phyloP scores from a whole-genome alignment of 2,329 filamentous ascomycete genomes.

The Fulvia fulva region DNA sequence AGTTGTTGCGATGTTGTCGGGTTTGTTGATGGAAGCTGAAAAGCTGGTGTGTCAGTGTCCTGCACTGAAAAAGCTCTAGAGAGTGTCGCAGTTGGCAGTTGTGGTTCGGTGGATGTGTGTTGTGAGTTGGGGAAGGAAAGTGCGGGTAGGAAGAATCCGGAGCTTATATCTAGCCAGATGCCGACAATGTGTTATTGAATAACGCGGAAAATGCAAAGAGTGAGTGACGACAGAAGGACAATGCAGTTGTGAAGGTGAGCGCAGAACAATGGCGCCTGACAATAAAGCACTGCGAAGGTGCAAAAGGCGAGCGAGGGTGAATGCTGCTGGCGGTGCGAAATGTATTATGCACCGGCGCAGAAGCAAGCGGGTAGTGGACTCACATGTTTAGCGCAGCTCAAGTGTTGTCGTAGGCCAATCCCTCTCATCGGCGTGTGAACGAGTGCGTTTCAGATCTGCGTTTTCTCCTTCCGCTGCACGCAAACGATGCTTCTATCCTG shows the following conservation, averaged over 20 bases:
- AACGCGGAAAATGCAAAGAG: slow-evolving; percentile 2
- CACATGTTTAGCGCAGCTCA: not conserved
- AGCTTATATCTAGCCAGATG: not conserved
- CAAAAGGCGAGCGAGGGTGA: not conserved
- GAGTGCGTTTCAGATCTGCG: not conserved
- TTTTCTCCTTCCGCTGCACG: not conserved
- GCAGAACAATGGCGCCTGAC: slow-evolving; percentile 1
- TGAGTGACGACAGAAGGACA: not conserved
- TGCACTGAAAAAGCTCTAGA: slow-evolving; percentile 16
- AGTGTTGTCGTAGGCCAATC: not conserved
- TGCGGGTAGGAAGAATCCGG: not conserved
- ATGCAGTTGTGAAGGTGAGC: not conserved
- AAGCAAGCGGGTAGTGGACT: not conserved
- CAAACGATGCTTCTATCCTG: not conserved
- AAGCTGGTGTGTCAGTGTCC: slow-evolving; percentile 18
- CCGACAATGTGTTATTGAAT: not conserved
- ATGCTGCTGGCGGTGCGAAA: not conserved
- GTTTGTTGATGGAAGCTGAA: not conserved
- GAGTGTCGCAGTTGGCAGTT: slow-evolving; percentile 6
- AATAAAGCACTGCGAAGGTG: not conserved
- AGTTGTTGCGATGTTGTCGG: not conserved
- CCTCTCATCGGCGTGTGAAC: not conserved
- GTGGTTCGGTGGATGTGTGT: slow-evolving; percentile 4
- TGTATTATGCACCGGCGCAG: not conserved
- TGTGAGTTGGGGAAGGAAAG: slow-evolving; percentile 1